Evolutionary conservation across 768 basidiomycete species (phyloP).

Genomic region (Hypsizygus marmoreus): DNA sequence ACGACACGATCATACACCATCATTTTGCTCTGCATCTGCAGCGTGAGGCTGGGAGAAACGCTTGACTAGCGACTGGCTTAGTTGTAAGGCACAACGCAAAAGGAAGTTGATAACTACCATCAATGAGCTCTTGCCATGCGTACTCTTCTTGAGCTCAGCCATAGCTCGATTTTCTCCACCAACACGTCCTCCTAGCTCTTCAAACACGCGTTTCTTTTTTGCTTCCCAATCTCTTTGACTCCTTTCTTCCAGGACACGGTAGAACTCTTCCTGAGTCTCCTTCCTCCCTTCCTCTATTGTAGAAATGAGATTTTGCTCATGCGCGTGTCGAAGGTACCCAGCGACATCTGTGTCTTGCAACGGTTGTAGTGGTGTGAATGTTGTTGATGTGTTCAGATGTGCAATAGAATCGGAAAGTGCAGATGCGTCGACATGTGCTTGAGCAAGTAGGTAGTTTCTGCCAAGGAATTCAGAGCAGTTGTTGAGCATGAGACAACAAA

Average conservation of each 20-base stretch:
- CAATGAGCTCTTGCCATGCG: conserved; percentile 57
- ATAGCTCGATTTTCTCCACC: conserved; percentile 55
- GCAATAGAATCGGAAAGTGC: conserved; percentile 83
- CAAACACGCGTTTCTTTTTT: conserved; percentile 86
- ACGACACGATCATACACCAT: conserved; percentile 91
- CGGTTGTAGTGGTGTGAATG: conserved; percentile 88
- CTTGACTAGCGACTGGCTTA: conserved; percentile 26
- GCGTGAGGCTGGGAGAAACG: conserved; percentile 53
- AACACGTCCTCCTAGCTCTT: conserved; percentile 78
- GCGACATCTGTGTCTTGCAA: conserved; percentile 93
- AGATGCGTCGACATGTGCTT: conserved; percentile 92
- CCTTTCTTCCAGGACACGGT: conserved; percentile 74
- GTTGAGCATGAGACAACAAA: conserved; percentile 9
- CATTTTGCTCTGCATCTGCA: conserved; percentile 93
- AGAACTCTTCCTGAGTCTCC: conserved; percentile 85
- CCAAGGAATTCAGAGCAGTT: conserved; percentile 5
- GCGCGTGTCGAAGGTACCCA: conserved; percentile 92
- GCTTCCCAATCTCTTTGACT: conserved; percentile 85
- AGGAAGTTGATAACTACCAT: conserved; percentile 39
- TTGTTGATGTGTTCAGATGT: conserved; percentile 76
- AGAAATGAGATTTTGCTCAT: conserved; percentile 92
- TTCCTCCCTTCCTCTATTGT: conserved; percentile 90
- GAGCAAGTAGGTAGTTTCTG: conserved; percentile 91
- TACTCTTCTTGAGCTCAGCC: conserved; percentile 62
- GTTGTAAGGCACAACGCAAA: conserved; percentile 1